Evolutionary conservation across 441 rosid genomes (phyloP), one percentile per base, ranked within the genome.

Genomic region (Erodium trifolium): DNA sequence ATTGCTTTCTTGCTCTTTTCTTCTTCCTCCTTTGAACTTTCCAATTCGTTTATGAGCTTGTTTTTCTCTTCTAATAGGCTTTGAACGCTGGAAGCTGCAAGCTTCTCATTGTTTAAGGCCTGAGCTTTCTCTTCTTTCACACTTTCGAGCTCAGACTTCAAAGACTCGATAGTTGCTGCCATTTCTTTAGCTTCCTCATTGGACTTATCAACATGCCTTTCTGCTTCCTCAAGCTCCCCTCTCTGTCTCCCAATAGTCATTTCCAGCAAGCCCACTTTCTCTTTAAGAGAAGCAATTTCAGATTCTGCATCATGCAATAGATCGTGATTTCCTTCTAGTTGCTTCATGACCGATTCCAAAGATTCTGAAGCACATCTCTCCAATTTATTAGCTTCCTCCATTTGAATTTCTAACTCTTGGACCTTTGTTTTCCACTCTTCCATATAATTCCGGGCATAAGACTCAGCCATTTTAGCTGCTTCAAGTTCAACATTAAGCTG

Each of bases 1-100:
- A 85, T 86, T 59, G 87, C 96, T 80, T 88, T 88, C 80, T 88
- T 86, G 86, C 87, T 86, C 76, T 83, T 87, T 79, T 88, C 92
- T 73, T 87, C 90, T 82, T 94, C 97, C 19, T 86, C 83, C 81
- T 82, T 85, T 35, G 84, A 77, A 67, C 70, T 83, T 69, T 85
- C 91, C 78, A 88, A 73, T 23, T 88, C 92, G 45, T 78, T 82
- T 7, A 82, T 78, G 27, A 88, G 86, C 68, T 85, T 78, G 70
- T 74, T 82, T 76, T 85, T 91, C 86, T 87, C 96, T 65, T 83
- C 88, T 64, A 85, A 59, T 72, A 93, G 79, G 70, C 60, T 76
- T 71, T 83, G 84, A 70, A 86, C 82, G 65, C 84, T 85, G 8
- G 87, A 82, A 71, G 91, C 81, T 31, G 95, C 91, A 70, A 87